Base-by-base conservation (phyloP, 371 early-diverging fungal genomes). In the Umbelopsis sp. region DNA sequence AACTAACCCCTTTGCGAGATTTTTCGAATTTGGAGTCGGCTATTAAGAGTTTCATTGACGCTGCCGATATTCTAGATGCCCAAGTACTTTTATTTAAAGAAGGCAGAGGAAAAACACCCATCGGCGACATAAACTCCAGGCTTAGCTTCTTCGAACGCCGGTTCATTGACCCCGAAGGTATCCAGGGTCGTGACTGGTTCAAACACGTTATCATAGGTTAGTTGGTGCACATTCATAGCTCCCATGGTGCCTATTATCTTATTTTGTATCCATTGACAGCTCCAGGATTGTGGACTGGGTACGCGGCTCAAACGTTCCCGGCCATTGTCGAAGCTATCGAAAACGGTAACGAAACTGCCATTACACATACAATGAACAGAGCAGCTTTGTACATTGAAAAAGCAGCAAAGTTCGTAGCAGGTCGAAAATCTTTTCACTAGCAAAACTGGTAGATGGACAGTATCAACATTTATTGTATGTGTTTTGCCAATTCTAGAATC, bases 161-260 rank as follows among this genome's bases (percentile, higher is more conserved):
- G 0, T 84, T 91, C 63, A 67, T 88, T 46, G 86, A 86, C 37
- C 74, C 78, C 3, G 74, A 84, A 48, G 89, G 90, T 41, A 78
- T 87, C 6, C 77, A 73, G 6, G 82, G 81, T 1, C 84, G 88
- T n/a, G 69, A 75, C 18, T 91, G 90, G 89, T 89, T 81, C 68
- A 86, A 87, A 50, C 91, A 89, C 63, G 79, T 84, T 3, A 68
- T 90, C 2, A 81, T 84, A 65, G 57, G 57, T 57, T 4, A 35
- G 57, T 35, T 7, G 35, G 11, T 14, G 14, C 3, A 7, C 9
- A 35, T 11, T 37, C 6, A 29, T 57, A 18, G 16, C 18, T n/a
- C 18, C 18, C 20, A 48, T 29, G 29, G 48, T 48, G 48, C 4
- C 32, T 35, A 18, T 14, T 3, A 16, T n/a, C 29, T 35, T 6